A percentile compares a stretch with the other conserved stretches of the same genome.
These are phyloP conservation scores for Henckelia pumila DNA, from an alignment of 257 asterid genomes.

Conservation along the genomic window DNA sequence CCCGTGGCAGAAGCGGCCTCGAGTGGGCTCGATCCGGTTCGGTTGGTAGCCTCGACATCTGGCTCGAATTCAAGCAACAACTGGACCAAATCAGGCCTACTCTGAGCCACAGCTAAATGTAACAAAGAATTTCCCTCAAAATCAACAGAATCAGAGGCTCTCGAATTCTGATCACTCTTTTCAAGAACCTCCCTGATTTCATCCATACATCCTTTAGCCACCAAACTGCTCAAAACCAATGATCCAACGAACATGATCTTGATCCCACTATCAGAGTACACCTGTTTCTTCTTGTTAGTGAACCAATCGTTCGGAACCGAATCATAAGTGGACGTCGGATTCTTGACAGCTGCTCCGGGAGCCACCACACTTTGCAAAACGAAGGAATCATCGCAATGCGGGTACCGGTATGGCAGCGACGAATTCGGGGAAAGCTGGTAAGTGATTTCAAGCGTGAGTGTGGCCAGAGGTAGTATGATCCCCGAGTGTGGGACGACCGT, in stretches of 20 bases:
- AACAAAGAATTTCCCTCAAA: constrained; percentile 59
- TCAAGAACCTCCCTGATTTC: constrained; percentile 68
- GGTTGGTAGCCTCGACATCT: constrained; percentile 41
- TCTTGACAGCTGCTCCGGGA: constrained; percentile 60
- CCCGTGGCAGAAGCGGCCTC: constrained; percentile 76
- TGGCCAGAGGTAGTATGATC: constrained; percentile 57
- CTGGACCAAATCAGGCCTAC: constrained; percentile 76
- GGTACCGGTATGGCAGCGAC: constrained; percentile 43
- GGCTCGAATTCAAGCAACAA: constrained; percentile 62
- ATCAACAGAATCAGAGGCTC: constrained; percentile 51
- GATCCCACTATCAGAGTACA: constrained; percentile 70
- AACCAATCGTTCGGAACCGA: constrained; percentile 72
- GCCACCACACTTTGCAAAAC: constrained; percentile 71
- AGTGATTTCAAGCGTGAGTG: constrained; percentile 52
- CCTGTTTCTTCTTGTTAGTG: constrained; percentile 75
- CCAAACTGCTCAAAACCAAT: constrained; percentile 37
- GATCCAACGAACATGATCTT: constrained; percentile 72
- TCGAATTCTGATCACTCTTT: constrained; percentile 52
- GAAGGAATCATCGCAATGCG: constrained; percentile 59
- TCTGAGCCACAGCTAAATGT: constrained; percentile 55
- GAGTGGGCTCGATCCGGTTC: constrained; percentile 60
- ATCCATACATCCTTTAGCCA: constrained; percentile 57
- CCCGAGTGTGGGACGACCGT: constrained; percentile 58
- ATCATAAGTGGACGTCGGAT: constrained; percentile 37
- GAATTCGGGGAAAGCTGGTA: constrained; percentile 41